Percentiles rank a stretch among this genome's conserved stretches.
phyloP scores from a whole-genome alignment of 2,329 filamentous ascomycete genomes.

The Arthrobotrys pseudoclavata region DNA sequence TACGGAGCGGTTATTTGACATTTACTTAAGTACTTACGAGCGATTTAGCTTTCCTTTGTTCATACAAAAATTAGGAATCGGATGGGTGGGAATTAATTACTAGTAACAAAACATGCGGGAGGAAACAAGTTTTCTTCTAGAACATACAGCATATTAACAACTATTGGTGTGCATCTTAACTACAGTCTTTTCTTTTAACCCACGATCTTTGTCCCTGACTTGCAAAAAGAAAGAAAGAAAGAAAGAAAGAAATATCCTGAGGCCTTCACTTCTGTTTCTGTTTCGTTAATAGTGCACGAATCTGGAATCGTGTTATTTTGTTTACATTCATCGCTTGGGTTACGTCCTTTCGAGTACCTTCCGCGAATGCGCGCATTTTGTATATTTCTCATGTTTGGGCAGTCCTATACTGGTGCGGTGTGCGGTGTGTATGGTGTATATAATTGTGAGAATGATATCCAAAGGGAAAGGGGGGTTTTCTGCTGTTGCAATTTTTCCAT shows the following conservation, averaged over 20 bases:
- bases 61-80: conserved; percentile 10
- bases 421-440: conserved; percentile 13
- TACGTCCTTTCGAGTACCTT: not conserved
- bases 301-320: not conserved
- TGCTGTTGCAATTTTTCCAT: too few relatives aligned
- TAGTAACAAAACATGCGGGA: not conserved
- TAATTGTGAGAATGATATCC: conserved; percentile 9
- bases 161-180: not conserved
- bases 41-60: conserved; percentile 6
- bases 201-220: not conserved
- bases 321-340: conserved; percentile 6
- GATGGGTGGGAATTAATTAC: conserved; percentile 14
- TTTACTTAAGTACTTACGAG: not conserved
- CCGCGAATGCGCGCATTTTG: not conserved
- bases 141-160: not conserved
- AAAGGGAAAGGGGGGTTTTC: not conserved
- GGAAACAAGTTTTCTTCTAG: too few relatives aligned
- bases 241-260: not conserved
- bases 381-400: not conserved
- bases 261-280: conserved; percentile 2
- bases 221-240: not conserved
- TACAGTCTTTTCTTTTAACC: conserved; percentile 13
- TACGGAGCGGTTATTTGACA: conserved; percentile 21
- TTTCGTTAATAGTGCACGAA: not conserved
- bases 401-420: too few relatives aligned